Percentiles rank a stretch among this genome's conserved stretches.
Conservation (phyloP, 768 basidiomycete species). For the Scleroderma citrinum region DNA sequence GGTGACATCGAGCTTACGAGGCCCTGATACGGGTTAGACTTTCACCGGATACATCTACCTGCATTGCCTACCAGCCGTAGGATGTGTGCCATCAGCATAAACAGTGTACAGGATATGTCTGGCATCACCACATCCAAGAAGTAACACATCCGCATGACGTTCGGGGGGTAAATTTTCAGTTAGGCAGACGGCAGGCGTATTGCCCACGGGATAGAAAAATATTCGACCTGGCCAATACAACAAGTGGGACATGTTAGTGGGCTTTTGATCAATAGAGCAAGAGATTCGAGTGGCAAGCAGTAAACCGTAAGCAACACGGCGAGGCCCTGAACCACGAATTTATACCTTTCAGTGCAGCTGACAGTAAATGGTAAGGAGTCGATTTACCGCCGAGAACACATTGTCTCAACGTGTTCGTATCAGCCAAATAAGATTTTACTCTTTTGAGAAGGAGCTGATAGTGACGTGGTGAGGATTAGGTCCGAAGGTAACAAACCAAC, state of each 20-base stretch:
- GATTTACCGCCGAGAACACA: no score
- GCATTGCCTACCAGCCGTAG: conserved; percentile 5
- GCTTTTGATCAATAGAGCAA: no score
- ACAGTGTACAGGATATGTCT: conserved; percentile 49
- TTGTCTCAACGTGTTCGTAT: no score
- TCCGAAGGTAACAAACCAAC: no score
- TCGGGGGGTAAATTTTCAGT: conserved; percentile 44
- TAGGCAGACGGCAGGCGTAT: conserved; percentile 48
- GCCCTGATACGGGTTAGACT: conserved; percentile 7
- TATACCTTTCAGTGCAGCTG: no score
- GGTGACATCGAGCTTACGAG: conserved; percentile 22
- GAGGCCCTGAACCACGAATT: no score
- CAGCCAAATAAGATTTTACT: no score
- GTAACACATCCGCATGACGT: conserved; percentile 40
- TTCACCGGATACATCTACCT: not conserved
- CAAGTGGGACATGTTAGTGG: conserved; percentile 39
- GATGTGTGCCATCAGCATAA: conserved; percentile 12
- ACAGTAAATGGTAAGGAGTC: no score
- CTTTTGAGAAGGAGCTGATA: no score
- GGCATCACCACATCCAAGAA: conserved; percentile 54
- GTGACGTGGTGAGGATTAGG: no score
- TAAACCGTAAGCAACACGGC: no score
- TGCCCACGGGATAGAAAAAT: conserved; percentile 56
- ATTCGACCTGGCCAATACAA: conserved; percentile 38
- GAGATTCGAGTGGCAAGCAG: no score